Evolutionary conservation across 352 stramenopile species (phyloP).

Genomic region (Phytophthora lateralis): DNA sequence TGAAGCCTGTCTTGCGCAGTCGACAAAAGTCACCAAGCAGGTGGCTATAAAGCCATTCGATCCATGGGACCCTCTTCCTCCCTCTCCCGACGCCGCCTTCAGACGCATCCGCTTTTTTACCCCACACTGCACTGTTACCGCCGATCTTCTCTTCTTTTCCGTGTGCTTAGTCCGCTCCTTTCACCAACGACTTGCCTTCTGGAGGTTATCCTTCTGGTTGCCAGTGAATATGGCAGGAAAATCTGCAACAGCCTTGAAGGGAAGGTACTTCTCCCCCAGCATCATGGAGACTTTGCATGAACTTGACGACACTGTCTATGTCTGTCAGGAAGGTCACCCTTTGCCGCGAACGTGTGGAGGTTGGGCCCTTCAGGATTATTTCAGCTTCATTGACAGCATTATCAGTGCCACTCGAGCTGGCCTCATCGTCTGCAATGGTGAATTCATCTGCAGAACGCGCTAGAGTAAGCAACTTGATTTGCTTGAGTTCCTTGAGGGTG

Average conservation of each 20-base stretch:
- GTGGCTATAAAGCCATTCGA: neutral
- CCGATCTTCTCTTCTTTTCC: neutral
- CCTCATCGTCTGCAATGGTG: too few species aligned
- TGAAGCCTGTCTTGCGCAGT: neutral
- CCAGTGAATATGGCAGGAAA: neutral
- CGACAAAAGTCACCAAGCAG: neutral
- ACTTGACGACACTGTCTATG: too few species aligned
- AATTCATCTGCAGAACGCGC: too few species aligned
- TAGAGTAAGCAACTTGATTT: too few species aligned
- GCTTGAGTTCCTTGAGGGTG: too few species aligned
- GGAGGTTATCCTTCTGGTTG: slow-evolving; percentile 1
- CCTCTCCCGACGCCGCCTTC: neutral
- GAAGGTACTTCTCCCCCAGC: neutral
- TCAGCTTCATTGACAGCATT: too few species aligned
- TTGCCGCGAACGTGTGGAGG: too few species aligned
- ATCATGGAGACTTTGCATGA: too few species aligned
- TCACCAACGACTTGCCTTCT: slow-evolving; percentile 1
- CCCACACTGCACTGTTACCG: neutral
- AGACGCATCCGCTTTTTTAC: neutral
- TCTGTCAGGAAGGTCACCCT: too few species aligned
- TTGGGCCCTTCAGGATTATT: too few species aligned
- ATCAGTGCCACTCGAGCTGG: too few species aligned
- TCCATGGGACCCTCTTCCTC: neutral
- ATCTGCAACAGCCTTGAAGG: neutral
- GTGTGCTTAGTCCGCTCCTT: neutral